Evolutionary conservation across 345 rosid genomes (phyloP).

Genomic region (Eucalyptus microcorys): DNA sequence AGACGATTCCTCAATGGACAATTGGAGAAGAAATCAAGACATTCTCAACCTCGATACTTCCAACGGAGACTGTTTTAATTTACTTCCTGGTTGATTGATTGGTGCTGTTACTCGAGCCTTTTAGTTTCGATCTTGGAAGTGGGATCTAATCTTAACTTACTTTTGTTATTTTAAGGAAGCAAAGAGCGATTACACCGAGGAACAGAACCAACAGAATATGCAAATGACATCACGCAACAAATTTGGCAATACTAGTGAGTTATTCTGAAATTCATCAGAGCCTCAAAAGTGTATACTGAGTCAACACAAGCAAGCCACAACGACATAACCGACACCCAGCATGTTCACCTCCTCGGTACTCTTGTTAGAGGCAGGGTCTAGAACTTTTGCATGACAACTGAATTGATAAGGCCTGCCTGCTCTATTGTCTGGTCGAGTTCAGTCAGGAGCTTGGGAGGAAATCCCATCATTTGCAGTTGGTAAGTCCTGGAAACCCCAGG

Average conservation of each 20-base stretch:
- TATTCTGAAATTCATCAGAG: background rate
- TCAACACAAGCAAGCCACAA: background rate
- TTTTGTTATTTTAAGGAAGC: background rate
- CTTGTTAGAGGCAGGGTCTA: slow-evolving; percentile 7
- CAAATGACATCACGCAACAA: background rate
- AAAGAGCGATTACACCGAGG: background rate
- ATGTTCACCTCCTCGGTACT: background rate
- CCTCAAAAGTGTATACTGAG: background rate
- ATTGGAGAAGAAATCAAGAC: background rate
- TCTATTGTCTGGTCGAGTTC: slow-evolving; percentile 59
- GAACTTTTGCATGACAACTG: slow-evolving; percentile 79
- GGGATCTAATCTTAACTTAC: background rate
- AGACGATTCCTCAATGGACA: background rate
- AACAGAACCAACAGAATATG: background rate
- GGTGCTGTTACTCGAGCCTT: background rate
- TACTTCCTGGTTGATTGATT: background rate
- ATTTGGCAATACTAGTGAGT: background rate
- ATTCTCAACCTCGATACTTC: background rate
- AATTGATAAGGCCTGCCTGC: slow-evolving; percentile 72
- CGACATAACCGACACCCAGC: background rate
- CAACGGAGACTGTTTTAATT: background rate
- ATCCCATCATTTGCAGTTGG: slow-evolving; percentile 87
- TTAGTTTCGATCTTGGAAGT: background rate
- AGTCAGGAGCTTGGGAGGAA: slow-evolving; percentile 79
- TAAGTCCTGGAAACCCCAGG: slow-evolving; percentile 45